A percentile compares a stretch with the other conserved stretches of the same genome.
Conservation (phyloP, 2,329 filamentous ascomycete species). For the Venturia carpophila region DNA sequence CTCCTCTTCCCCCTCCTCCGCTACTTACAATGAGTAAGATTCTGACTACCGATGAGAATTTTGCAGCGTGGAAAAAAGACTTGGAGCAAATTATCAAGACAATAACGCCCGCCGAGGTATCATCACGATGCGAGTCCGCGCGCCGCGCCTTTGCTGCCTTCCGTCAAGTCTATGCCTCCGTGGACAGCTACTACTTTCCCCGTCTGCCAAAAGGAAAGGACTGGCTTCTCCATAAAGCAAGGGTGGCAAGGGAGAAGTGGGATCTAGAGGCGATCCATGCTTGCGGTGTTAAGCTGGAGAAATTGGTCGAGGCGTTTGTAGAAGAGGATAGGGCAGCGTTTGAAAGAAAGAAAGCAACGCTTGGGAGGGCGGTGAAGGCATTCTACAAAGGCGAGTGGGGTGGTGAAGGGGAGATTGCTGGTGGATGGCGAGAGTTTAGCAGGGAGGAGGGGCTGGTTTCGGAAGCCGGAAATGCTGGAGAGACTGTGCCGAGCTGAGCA, state of each 20-base stretch:
- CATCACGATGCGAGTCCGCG: background rate
- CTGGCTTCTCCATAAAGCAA: slow-evolving; percentile 11
- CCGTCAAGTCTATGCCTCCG: background rate
- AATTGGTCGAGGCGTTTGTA: slow-evolving; percentile 9
- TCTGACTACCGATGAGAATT: background rate
- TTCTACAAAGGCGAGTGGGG: slow-evolving; percentile 5
- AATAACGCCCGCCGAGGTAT: background rate
- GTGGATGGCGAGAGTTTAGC: background rate
- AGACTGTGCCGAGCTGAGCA: background rate
- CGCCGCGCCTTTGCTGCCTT: background rate
- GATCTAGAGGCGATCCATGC: slow-evolving; percentile 9
- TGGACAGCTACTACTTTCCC: slow-evolving; percentile 7
- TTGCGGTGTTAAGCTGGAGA: background rate
- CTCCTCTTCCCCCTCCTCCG: background rate
- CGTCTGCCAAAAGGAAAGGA: slow-evolving; percentile 14
- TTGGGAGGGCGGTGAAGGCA: background rate
- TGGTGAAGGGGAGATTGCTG: background rate
- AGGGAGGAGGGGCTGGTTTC: background rate
- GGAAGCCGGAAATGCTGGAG: background rate
- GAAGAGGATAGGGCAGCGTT: background rate
- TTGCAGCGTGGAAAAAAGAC: background rate
- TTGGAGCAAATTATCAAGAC: background rate
- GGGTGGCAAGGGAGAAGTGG: slow-evolving; percentile 6
- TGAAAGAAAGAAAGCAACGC: background rate
- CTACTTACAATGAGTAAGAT: background rate